Conservation (phyloP, 768 basidiomycete species). For the Neoboletus subvelutipes region DNA sequence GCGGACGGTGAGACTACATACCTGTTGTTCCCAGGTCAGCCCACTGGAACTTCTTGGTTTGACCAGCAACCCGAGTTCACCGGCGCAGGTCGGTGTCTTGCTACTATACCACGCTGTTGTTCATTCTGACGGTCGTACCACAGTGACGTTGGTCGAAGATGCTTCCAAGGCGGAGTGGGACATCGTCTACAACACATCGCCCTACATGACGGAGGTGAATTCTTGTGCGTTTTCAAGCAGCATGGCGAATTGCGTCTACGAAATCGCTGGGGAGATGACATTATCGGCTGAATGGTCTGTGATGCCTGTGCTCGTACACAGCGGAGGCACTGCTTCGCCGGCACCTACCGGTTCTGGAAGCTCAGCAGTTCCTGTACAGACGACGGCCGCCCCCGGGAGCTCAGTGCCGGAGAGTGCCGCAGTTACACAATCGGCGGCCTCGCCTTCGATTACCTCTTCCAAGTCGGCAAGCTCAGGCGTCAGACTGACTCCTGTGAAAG, state of each 20-base stretch:
- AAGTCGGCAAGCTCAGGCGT: constrained; percentile 1
- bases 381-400: not conserved
- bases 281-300: not conserved
- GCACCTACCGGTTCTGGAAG: not conserved
- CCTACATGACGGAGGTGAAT: not conserved
- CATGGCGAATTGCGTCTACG: not conserved
- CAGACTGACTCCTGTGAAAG: not conserved
- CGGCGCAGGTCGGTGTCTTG: constrained; percentile 35
- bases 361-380: not conserved
- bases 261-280: not conserved
- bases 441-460: not conserved
- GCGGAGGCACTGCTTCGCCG: constrained; percentile 6
- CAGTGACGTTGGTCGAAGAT: not conserved
- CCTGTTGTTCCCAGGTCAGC: constrained; percentile 35
- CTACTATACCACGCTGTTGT: not conserved
- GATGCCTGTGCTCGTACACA: constrained; percentile 12
- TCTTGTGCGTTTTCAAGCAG: not conserved
- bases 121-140: not conserved
- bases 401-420: constrained; percentile 2
- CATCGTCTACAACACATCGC: not conserved
- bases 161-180: not conserved
- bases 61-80: constrained; percentile 30
- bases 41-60: constrained; percentile 30
- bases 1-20: constrained; percentile 45
- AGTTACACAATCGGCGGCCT: not conserved